phyloP scores from a whole-genome alignment of 352 stramenopile genomes.

The Phytophthora pisi region DNA sequence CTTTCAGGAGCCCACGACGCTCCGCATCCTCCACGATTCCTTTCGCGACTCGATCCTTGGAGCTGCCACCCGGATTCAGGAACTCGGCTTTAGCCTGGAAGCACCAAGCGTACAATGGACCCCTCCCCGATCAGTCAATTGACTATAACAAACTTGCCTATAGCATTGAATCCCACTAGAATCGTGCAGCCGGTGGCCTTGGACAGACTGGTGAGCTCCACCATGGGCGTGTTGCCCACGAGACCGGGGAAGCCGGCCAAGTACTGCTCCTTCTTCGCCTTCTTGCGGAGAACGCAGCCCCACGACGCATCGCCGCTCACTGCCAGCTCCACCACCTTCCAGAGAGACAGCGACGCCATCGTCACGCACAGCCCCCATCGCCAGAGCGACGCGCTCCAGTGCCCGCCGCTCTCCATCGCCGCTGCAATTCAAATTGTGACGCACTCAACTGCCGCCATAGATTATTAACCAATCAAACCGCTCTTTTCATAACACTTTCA shows the following conservation, averaged over 20 bases:
- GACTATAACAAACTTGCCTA: not conserved
- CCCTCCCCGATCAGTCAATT: conserved; percentile 4
- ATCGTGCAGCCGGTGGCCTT: conserved; percentile 91
- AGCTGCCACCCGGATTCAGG: conserved; percentile 97
- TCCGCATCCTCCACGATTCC: conserved; percentile 96
- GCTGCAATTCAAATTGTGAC: conserved; percentile 23
- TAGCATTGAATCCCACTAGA: conserved; percentile 46
- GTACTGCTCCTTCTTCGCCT: conserved; percentile 32
- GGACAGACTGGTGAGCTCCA: conserved; percentile 91
- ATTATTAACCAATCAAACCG: conserved; percentile 39
- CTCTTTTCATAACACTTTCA: conserved; percentile 32
- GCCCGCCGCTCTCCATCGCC: conserved; percentile 29
- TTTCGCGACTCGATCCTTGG: conserved; percentile 97
- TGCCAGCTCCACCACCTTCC: conserved; percentile 69
- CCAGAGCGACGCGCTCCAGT: conserved; percentile 54
- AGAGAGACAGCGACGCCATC: conserved; percentile 69
- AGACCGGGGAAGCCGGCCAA: conserved; percentile 76
- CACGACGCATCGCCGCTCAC: conserved; percentile 14
- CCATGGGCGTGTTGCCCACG: conserved; percentile 93
- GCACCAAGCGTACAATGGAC: not conserved
- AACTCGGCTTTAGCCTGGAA: conserved; percentile 94
- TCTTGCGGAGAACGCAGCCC: conserved; percentile 25
- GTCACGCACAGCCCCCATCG: conserved; percentile 64
- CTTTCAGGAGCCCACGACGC: conserved; percentile 79
- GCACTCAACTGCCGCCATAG: conserved; percentile 30